These are phyloP conservation scores for Torulaspora franciscae DNA, from an alignment of 805 yeast genomes.

Conservation along the genomic window DNA sequence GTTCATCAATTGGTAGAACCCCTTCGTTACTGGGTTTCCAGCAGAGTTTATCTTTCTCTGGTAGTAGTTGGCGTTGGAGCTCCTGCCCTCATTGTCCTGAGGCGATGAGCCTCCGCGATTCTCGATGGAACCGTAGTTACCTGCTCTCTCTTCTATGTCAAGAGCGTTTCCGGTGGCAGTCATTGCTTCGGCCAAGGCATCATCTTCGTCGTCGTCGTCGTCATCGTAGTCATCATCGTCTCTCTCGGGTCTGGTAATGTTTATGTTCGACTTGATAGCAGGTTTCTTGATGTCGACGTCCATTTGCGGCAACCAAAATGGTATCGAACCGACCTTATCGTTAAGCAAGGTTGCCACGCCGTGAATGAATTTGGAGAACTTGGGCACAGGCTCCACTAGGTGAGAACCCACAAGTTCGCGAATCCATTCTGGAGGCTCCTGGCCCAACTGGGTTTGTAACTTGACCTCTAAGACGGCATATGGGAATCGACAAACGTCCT, in stretches of 20 bases:
- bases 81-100: slow-evolving; percentile 12
- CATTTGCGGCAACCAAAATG: slow-evolving; percentile 99
- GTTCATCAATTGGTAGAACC: slow-evolving; percentile 21
- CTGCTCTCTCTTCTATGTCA: slow-evolving; percentile 66
- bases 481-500: slow-evolving; percentile 89
- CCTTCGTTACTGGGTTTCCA: slow-evolving; percentile 18
- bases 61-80: slow-evolving; percentile 35
- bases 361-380: slow-evolving; percentile 94
- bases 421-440: slow-evolving; percentile 98
- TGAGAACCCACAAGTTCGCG: slow-evolving; percentile 87
- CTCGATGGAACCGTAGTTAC: slow-evolving; percentile 41
- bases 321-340: slow-evolving; percentile 75
- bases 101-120: slow-evolving; percentile 2
- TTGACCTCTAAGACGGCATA: slow-evolving; percentile 97
- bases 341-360: slow-evolving; percentile 92
- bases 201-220: slow-evolving; percentile 36
- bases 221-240: slow-evolving; percentile 29
- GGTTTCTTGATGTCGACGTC: slow-evolving; percentile 92
- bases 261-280: slow-evolving; percentile 43
- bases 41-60: slow-evolving; percentile 23
- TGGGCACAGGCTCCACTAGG: slow-evolving; percentile 96
- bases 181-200: slow-evolving; percentile 30
- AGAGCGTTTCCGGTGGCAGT: slow-evolving; percentile 50
- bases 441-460: slow-evolving; percentile 95
- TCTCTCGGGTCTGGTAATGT: slow-evolving; percentile 35